These are phyloP conservation scores for Stenogyne calaminthoides DNA, from an alignment of 305 asterid species.

Conservation along the genomic window DNA sequence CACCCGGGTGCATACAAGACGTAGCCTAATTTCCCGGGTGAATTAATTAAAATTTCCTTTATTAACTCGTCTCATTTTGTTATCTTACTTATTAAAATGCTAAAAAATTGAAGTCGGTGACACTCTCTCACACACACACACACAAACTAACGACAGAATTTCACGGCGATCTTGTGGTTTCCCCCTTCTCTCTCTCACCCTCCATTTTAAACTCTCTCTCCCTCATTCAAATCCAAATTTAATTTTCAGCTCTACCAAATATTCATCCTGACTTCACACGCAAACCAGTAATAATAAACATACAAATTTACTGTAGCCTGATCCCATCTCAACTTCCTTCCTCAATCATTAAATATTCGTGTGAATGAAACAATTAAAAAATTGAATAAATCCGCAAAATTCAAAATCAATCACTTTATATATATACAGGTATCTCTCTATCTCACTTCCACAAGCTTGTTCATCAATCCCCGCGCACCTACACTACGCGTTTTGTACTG, in stretches of 20 bases:
- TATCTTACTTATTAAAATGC: background rate
- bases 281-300: background rate
- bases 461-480: conserved; percentile 30
- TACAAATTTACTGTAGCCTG: conserved; percentile 8
- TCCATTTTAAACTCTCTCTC: conserved; percentile 3
- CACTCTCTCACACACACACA: no score
- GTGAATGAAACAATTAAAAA: background rate
- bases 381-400: background rate
- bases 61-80: no score
- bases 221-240: conserved; percentile 8
- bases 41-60: no score
- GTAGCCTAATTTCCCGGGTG: no score
- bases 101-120: conserved; percentile 26
- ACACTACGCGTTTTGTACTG: conserved; percentile 31
- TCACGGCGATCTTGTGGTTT: conserved; percentile 40
- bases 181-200: conserved; percentile 7
- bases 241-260: conserved; percentile 20
- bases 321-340: conserved; percentile 26
- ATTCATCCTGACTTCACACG: conserved; percentile 14
- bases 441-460: conserved; percentile 12
- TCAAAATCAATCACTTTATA: background rate
- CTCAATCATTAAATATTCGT: conserved; percentile 30
- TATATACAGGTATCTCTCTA: conserved; percentile 3
- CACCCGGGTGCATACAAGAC: no score
- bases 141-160: conserved; percentile 24